Base-by-base conservation (phyloP, 2,329 filamentous ascomycete genomes). In the Aspergillus pseudotamarii region DNA sequence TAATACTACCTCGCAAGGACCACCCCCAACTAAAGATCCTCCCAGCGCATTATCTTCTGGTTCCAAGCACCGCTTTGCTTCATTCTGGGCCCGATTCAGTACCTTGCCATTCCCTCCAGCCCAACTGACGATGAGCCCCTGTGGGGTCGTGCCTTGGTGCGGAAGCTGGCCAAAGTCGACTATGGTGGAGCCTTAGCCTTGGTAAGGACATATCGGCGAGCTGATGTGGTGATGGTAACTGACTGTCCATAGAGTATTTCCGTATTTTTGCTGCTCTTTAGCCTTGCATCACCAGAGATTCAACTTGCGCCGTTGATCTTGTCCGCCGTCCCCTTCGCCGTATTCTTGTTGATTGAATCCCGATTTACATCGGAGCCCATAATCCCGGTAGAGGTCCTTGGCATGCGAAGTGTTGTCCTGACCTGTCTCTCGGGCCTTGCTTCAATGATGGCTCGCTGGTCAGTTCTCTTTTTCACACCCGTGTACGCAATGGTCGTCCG, bases 381-480 rank as follows among this genome's bases (percentile, higher is more conserved):
- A 72, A 89, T 96, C 57, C 92, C 92, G 1, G 79, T 94, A 56
- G 77, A 84, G 1, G 83, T 95, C 1, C 84, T 96, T 32, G 85
- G 83, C 58, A 92, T 89, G 12, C 86, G 89, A 32, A 89, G 89
- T 34, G 87, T 91, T 1, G 80, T 94, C 4, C 78, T 94, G 26
- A 90, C 90, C 1, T 94, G 92, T 72, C 72, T 94, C 26, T 85
- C 89, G 1, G 91, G 93, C 57, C 83, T 94, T 0, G 88, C 90
- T 23, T 85, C 93, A 74, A 94, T 96, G 91, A 88, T 91, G 73
- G 85, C 90, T 2, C 89, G 93, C 62, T 96, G 92, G 92, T 85
- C 84, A 8, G 84, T 96, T 2, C 82, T 96, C 9, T 95, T 93
- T 80, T 96, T 93, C 77, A 86, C 89, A 0, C 92, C 93, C 0